Evolutionary conservation across 352 stramenopile genomes (phyloP), one percentile per base, ranked within the genome.

Genomic region (Globisporangium middletonii): DNA sequence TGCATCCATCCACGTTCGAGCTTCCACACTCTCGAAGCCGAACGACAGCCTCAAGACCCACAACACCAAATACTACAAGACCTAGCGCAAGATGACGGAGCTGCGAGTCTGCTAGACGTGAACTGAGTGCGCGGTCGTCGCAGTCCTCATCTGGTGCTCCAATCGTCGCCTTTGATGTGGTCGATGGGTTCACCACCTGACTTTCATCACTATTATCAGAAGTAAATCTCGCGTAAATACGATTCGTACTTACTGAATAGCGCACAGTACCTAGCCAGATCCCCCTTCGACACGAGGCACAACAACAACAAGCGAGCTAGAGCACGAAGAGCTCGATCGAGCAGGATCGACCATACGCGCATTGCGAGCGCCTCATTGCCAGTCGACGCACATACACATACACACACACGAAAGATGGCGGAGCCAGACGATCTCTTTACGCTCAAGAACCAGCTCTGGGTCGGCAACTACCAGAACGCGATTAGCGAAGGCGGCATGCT

Each of bases 381-480:
- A 23, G 23, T 23, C 23, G 23, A 23, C 23, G 23, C 23, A 23
- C 23, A 23, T 23, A 37, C 12, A 46, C 18, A 45, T 4, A 27
- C 16, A 13, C 43, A 26, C 9, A 35, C 45, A 59, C 35, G 13
- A 23, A 23, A 23, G 23, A 97, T 97, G 89, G 73, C 79, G 37
- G 92, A 98, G 67, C 95, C 96, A 13, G 96, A 99, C 70, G 96
- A 99, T 62, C 83, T 99, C 46, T 99, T 98, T 78, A 99, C 95
- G 67, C 79, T 99, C 27, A 94, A 97, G 71, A 98, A 97, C 77
- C 94, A 98, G 71, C 96, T 97, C 62, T 98, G 93, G 92, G 79
- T 98, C 46, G 96, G 95, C 54, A 97, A 98, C 79, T 99, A 97
- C 77, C 77, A 94, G 66, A 92, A 98, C 52, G 86, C 85, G 26